Percentiles rank a stretch among this genome's conserved stretches.
phyloP scores from a whole-genome alignment of 2,329 filamentous ascomycete genomes.

The Calonectria pseudoreteaudii region DNA sequence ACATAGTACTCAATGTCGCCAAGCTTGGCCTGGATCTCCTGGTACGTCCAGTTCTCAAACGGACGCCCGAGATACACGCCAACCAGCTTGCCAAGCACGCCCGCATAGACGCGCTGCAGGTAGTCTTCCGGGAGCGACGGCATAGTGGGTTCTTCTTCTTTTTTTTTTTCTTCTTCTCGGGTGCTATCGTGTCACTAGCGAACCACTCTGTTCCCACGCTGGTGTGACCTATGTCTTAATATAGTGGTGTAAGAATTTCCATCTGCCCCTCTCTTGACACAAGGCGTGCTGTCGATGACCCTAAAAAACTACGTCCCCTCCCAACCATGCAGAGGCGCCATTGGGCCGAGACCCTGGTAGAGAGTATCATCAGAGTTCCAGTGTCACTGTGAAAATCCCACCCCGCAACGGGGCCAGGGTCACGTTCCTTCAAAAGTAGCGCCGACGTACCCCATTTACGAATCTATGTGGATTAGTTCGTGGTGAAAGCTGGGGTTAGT shows the following conservation, averaged over 20 bases:
- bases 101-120: conserved; percentile 19
- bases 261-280: conserved; percentile 3
- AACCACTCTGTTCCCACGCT: not conserved
- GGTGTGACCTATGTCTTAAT: not conserved
- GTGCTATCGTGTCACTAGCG: not conserved
- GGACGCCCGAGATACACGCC: conserved; percentile 22
- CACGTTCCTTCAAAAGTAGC: not conserved
- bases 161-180: not conserved
- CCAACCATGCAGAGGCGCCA: not conserved
- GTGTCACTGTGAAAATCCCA: not conserved
- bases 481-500: not conserved
- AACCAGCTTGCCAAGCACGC: conserved; percentile 22
- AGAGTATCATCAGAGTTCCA: not conserved
- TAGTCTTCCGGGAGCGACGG: conserved; percentile 17
- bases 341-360: not conserved
- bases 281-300: not conserved
- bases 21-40: conserved; percentile 14
- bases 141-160: not conserved
- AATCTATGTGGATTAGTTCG: not conserved
- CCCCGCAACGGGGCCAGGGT: not conserved
- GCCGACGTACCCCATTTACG: not conserved
- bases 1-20: conserved; percentile 19
- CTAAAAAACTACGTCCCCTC: not conserved
- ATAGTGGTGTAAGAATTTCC: not conserved
- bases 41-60: conserved; percentile 20